Evolutionary conservation across 257 asterid species (phyloP), one percentile per base, ranked within the genome.

Genomic region (Striga asiatica): DNA sequence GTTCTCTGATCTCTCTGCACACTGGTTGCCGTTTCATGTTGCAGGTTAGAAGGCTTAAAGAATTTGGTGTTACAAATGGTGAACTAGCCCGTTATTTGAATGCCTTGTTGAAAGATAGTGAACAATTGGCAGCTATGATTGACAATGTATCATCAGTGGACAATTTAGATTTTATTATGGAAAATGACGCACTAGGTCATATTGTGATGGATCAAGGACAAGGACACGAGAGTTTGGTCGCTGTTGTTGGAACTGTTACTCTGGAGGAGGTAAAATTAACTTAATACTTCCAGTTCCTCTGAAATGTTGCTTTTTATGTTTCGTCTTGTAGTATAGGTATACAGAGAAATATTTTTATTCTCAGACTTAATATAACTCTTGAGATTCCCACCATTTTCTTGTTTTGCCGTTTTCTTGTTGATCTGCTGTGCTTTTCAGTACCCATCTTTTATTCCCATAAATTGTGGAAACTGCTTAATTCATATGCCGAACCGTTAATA

Each of bases 21-120:
- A 14, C 27, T 54, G 48, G 57, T 46, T 54, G 54, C 18, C 48
- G 12, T 37, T 50, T 51, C 42, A 29, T 46, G n/a, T 61, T 64
- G 28, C 74, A 92, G 99, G 97, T 92, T 59, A 83, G 97, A 59
- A 84, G 99, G 76, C 99, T 92, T 57, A 92, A 92, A 81, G 95
- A 81, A 73, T 92, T 84, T 61, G 99, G 99, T 60, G 97, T 92
- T 61, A 92, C 99, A 8, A 92, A 83, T 68, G 99, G 99, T 39
- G 97, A 92, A 80, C 65, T 92, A 62, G 77, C 97, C 31, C 99
- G 99, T 63, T 92, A 92, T 74, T 58, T 81, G 67, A 94, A 88
- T 79, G 99, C 99, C 53, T 76, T 92, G 60, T 74, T 92, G 43
- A 88, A 92, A 74, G 99, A 92, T 73, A 88, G 99, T 58, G 99